A percentile compares a stretch with the other conserved stretches of the same genome.
Evolutionary conservation across 495 filamentous ascomycete species (phyloP).

Genomic region (Usnea hakonensis): DNA sequence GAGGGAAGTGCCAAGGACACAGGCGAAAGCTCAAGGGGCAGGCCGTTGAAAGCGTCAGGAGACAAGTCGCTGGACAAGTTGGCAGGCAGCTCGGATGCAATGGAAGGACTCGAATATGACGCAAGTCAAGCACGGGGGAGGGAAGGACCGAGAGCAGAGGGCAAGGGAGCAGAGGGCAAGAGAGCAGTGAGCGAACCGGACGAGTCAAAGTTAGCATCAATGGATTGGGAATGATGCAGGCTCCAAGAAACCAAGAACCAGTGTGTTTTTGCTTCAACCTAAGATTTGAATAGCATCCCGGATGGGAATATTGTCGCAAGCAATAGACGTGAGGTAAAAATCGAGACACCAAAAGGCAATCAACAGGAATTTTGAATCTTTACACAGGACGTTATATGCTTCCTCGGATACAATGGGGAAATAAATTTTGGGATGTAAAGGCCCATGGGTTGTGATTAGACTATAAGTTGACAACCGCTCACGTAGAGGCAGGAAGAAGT

Average conservation of each 20-base stretch:
- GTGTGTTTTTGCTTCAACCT: not conserved
- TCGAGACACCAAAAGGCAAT: too few relatives aligned
- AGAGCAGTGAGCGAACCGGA: not conserved
- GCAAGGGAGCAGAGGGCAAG: not conserved
- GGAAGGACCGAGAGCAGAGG: too few relatives aligned
- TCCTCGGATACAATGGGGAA: too few relatives aligned
- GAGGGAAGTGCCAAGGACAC: not conserved
- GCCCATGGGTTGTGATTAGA: too few relatives aligned
- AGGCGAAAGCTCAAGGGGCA: not conserved
- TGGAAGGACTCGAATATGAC: too few relatives aligned
- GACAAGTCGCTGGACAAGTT: not conserved
- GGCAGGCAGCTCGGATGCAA: not conserved
- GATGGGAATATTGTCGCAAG: not conserved
- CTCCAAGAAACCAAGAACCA: not conserved
- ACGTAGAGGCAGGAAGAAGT: too few relatives aligned
- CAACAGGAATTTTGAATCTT: too few relatives aligned
- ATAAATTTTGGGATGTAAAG: too few relatives aligned
- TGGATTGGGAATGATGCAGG: not conserved
- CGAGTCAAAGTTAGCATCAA: not conserved
- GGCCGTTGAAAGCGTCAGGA: not conserved
- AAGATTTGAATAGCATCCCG: not conserved
- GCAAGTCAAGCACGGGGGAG: not conserved
- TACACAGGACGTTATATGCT: too few relatives aligned
- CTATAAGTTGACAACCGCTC: too few relatives aligned
- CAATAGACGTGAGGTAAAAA: not conserved